These are phyloP conservation scores for Monotropa hypopitys DNA, from an alignment of 179 eudicot genomes.

Conservation along the genomic window DNA sequence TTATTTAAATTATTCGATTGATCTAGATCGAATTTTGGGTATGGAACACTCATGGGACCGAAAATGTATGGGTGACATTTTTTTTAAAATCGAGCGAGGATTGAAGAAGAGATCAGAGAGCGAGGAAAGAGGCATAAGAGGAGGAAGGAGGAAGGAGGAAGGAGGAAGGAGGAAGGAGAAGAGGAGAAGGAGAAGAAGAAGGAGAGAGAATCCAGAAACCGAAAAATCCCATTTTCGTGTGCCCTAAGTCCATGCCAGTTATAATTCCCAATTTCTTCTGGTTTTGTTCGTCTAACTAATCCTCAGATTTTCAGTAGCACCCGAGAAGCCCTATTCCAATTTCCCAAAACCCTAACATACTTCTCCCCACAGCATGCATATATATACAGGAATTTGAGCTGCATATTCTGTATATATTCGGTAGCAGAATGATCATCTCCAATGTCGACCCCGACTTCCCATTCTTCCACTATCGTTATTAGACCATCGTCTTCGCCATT, in stretches of 20 bases:
- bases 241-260: neutral
- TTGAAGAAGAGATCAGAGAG: no score
- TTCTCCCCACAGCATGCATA: neutral
- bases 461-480: neutral
- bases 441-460: neutral
- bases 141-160: neutral
- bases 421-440: conserved; percentile 1
- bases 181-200: neutral
- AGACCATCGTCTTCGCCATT: neutral
- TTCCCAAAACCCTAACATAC: neutral
- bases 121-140: neutral
- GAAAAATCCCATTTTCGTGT: no score
- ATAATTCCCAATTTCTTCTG: neutral
- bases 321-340: neutral
- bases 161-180: neutral
- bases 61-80: no score
- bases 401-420: neutral
- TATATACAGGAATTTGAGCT: neutral
- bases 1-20: no score
- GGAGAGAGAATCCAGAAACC: neutral
- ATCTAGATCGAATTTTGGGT: no score
- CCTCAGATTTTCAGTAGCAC: neutral
- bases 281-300: neutral
- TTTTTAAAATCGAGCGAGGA: no score
- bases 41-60: no score